A percentile compares a stretch with the other conserved stretches of the same genome.
Evolutionary conservation across 257 asterid genomes (phyloP).

Genomic region (Solanum gracilifrons): DNA sequence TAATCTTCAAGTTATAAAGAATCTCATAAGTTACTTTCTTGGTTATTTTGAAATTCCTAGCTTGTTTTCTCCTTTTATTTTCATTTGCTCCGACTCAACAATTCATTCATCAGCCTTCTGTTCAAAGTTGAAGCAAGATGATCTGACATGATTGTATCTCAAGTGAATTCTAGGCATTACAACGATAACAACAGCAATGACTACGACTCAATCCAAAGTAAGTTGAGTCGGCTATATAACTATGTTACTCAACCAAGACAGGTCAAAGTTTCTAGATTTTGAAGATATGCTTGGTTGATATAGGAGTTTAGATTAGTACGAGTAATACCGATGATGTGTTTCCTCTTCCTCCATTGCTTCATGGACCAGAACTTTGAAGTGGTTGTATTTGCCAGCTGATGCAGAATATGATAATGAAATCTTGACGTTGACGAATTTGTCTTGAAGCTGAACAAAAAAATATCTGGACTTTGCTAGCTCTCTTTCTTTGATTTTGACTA

Average conservation of each 20-base stretch:
- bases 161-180: neutral
- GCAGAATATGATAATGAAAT: neutral
- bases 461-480: neutral
- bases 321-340: neutral
- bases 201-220: neutral
- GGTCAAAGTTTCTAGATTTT: neutral
- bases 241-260: neutral
- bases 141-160: neutral
- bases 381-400: neutral
- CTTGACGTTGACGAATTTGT: neutral
- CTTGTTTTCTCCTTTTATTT: too few relatives aligned
- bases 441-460: neutral
- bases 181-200: neutral
- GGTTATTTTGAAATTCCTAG: neutral
- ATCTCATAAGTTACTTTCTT: neutral
- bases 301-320: neutral
- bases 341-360: neutral
- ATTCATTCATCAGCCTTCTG: neutral
- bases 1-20: neutral
- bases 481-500: neutral
- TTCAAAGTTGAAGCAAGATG: neutral
- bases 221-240: neutral
- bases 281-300: neutral
- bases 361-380: neutral
- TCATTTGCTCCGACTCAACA: neutral